Conservation (phyloP, 352 stramenopile genomes). For the Globisporangium sylvaticum region DNA sequence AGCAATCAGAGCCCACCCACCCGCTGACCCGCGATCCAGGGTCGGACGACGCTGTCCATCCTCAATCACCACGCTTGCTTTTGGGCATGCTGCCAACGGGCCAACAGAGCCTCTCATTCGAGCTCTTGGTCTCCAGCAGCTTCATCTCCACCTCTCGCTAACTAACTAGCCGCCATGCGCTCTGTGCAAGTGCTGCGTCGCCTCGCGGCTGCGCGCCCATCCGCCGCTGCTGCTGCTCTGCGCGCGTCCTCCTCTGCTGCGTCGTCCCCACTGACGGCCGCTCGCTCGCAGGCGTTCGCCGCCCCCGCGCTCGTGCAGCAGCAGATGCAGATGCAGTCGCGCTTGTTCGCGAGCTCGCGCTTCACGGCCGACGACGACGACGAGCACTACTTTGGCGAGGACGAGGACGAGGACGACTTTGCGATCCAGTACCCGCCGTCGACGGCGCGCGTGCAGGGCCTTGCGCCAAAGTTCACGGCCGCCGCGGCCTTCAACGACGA, state of each 20-base stretch:
- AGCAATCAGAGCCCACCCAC: no score
- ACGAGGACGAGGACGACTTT: slow-evolving; percentile 62
- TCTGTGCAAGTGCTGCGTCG: slow-evolving; percentile 19
- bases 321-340: slow-evolving; percentile 16
- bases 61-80: background rate
- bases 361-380: slow-evolving; percentile 27
- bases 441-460: slow-evolving; percentile 50
- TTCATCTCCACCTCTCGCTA: background rate
- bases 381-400: slow-evolving; percentile 60
- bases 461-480: slow-evolving; percentile 74
- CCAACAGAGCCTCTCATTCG: slow-evolving; percentile 10
- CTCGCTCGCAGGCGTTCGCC: background rate
- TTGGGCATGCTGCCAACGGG: background rate
- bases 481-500: slow-evolving; percentile 76
- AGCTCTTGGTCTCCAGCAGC: background rate
- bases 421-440: slow-evolving; percentile 79
- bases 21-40: slow-evolving; percentile 13
- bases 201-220: slow-evolving; percentile 9
- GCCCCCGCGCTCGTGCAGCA: slow-evolving; percentile 6
- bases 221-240: background rate
- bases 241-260: background rate
- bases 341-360: slow-evolving; percentile 38
- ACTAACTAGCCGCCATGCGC: slow-evolving; percentile 6
- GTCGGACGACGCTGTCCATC: slow-evolving; percentile 7
- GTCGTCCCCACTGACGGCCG: background rate